Evolutionary conservation across 2,329 filamentous ascomycete genomes (phyloP), one percentile per base, ranked within the genome.

Genomic region (Ceratocystis cacaofunesta): DNA sequence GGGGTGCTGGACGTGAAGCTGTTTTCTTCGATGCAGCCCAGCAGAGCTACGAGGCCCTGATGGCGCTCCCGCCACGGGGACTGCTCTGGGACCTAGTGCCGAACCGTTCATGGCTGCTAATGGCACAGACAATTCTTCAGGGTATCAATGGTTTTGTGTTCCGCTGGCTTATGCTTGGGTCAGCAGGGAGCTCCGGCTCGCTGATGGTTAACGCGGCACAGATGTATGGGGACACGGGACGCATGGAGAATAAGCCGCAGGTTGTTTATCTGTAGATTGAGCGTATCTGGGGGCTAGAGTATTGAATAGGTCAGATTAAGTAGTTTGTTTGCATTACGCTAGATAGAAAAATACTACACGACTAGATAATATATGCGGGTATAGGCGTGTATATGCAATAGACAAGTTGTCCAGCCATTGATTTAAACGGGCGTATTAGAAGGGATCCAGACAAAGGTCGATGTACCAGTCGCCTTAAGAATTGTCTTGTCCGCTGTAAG

Each of bases 11-110:
- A 17, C 78, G 78, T 55, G 85, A 91, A 71, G 74, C 84, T 0
- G 80, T 88, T 8, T 87, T 84, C 75, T 95, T 88, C 80, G 89
- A 94, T 73, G 81, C 85, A 30, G 82, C 84, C 67, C 89, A 95
- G 74, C 76, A 76, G 41, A 81, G 82, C 1, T 91, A 90, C 75
- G 89, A 92, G 75, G 77, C 78, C n/a, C 78, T 90, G 28, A 75
- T 82, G 72, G 75, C 76, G 1, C 75, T 75, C 10, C 75, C 75
- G 22, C 73, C 72, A 2, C 75, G 75, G 1, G 79, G 79, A 0
- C 73, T 74, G 0, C 67, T 82, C n/a, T 71, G 73, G 63, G 79
- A 82, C 68, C 69, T 81, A 25, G 61, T 76, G 48, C 79, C 80
- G 4, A 77, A 77, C 66, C 67, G 70, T 0, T 72, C 73, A 1